phyloP scores from a whole-genome alignment of 495 filamentous ascomycete species.

The Penicillium canescens region DNA sequence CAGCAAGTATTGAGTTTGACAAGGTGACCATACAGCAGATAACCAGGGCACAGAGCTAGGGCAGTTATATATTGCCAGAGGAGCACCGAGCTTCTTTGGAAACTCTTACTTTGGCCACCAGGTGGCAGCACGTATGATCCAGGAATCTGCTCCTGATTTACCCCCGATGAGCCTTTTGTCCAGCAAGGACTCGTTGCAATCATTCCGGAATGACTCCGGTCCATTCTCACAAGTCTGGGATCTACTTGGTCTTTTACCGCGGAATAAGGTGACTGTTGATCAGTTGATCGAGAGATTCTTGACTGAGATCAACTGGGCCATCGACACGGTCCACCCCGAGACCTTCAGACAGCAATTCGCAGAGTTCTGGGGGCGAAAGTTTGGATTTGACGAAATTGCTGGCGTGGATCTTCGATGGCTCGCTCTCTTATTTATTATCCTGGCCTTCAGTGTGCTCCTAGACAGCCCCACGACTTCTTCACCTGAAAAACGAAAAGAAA shows the following conservation, averaged over 20 bases:
- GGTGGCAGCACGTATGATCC: conserved; percentile 17
- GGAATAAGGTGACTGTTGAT: conserved; percentile 18
- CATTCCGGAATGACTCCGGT: conserved; percentile 15
- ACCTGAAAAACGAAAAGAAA: conserved; percentile 16
- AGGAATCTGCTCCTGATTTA: conserved; percentile 17
- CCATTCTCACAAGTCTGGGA: conserved; percentile 20
- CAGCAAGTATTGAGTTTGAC: neutral
- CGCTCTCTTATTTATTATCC: conserved; percentile 15
- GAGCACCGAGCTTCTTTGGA: conserved; percentile 16
- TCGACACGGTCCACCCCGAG: conserved; percentile 15
- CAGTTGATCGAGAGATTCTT: conserved; percentile 16
- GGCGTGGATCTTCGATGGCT: conserved; percentile 17
- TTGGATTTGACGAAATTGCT: conserved; percentile 19
- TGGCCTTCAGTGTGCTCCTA: conserved; percentile 15
- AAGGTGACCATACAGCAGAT: neutral
- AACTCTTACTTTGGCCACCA: conserved; percentile 21
- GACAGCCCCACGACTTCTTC: conserved; percentile 8
- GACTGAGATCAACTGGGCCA: conserved; percentile 16
- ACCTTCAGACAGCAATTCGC: conserved; percentile 15
- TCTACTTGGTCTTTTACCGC: conserved; percentile 13
- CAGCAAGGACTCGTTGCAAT: conserved; percentile 16
- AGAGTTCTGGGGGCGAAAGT: conserved; percentile 18
- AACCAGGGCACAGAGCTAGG: conserved; percentile 11
- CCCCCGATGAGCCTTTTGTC: conserved; percentile 18
- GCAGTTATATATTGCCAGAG: conserved; percentile 15